Evolutionary conservation across 2,329 filamentous ascomycete species (phyloP), one percentile per base, ranked within the genome.

Genomic region (Xylariaceae sp.): DNA sequence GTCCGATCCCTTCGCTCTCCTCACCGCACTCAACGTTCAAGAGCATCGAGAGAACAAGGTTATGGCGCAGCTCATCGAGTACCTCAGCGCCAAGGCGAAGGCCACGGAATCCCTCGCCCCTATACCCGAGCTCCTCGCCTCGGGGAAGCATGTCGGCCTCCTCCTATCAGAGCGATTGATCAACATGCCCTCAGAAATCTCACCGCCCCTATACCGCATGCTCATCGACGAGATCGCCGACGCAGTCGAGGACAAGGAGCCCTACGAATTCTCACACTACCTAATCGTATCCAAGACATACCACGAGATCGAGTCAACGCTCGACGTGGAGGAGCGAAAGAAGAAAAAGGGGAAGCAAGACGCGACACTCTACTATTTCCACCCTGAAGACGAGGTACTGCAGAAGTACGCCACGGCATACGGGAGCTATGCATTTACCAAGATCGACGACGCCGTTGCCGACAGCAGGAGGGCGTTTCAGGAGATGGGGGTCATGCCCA

Each of bases 391-490:
- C 66, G 94, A 97, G 75, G 82, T 93, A 47, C 73, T 97, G 63
- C 84, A 94, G 59, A 84, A 84, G 66, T 81, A 93, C 72, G 88
- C 90, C 2, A 55, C 83, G 38, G 90, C 83, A 13, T 76, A 81
- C 58, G 88, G 85, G 22, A 83, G 79, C 47, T 96, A 87, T 66
- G 81, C 87, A 16, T 96, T 91, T 70, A 88, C 86, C 43, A 93
- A 89, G 69, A 84, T 90, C 53, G 88, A 88, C 43, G 89, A 96
- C 61, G 83, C 86, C 5, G 83, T 87, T 57, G 88, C 90, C 48
- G 94, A 99, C 74, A 91, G 90, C 65, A 97, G 95, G 79, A 79
- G 94, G 55, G 90, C 92, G 1, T 99, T 99, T 72, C 90, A 96
- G 71, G 94, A 99, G 63, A 76, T 91, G 75, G 94, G 94, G 1